Conservation (phyloP, 345 rosid species). For the Reutealis trisperma region DNA sequence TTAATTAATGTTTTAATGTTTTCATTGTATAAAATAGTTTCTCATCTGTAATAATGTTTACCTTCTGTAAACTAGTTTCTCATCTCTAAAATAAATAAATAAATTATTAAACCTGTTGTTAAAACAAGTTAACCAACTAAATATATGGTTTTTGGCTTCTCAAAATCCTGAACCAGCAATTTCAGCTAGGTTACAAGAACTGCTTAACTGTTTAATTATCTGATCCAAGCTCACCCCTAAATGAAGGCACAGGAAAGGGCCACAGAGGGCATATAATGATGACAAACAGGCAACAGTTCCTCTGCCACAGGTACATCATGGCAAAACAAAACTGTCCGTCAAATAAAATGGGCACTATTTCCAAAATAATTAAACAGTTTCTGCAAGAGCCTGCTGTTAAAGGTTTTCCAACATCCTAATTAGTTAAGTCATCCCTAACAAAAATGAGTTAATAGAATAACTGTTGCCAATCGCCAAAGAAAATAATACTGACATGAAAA, state of each 20-base stretch:
- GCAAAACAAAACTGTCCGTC: neutral
- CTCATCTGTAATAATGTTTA: neutral
- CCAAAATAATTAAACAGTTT: neutral
- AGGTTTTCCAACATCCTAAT: neutral
- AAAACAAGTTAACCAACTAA: neutral
- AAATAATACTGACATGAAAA: neutral
- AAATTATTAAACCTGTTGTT: neutral
- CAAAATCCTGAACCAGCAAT: neutral
- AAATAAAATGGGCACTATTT: neutral
- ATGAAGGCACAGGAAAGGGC: neutral
- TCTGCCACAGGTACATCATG: neutral
- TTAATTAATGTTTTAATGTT: too few species aligned
- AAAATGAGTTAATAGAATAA: conserved; percentile 1
- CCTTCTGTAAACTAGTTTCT: neutral
- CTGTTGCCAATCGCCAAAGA: conserved; percentile 2
- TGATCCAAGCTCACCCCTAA: neutral
- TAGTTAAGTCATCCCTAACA: neutral
- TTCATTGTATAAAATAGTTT: too few species aligned
- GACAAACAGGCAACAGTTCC: neutral
- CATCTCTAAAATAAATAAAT: neutral
- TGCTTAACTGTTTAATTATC: neutral
- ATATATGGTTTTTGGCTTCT: too few species aligned
- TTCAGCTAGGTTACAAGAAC: neutral
- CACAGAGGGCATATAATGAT: neutral
- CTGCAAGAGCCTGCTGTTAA: neutral